These are phyloP conservation scores for Rhodamnia argentea DNA, from an alignment of 345 rosid genomes.

Conservation along the genomic window DNA sequence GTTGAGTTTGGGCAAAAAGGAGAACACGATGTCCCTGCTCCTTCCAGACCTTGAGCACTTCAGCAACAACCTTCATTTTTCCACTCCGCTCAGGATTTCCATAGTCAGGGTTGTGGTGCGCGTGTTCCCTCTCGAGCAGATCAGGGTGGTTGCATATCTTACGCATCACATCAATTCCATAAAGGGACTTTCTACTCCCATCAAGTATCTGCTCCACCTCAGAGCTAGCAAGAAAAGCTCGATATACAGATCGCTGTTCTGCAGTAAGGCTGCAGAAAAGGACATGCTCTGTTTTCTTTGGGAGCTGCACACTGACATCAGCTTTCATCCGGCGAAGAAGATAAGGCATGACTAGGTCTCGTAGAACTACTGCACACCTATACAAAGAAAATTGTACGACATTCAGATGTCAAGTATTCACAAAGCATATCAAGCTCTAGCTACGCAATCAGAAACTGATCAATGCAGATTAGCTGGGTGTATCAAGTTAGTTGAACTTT, in stretches of 20 bases:
- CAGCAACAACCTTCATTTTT: slow-evolving; percentile 82
- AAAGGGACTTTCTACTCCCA: slow-evolving; percentile 75
- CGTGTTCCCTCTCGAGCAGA: slow-evolving; percentile 91
- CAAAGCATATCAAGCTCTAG: not conserved
- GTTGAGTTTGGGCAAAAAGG: slow-evolving; percentile 88
- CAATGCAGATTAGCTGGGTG: not conserved
- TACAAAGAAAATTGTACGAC: slow-evolving; percentile 7
- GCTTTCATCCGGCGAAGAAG: slow-evolving; percentile 94
- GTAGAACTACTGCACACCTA: slow-evolving; percentile 96
- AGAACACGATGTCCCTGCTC: slow-evolving; percentile 92
- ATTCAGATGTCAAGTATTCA: not conserved
- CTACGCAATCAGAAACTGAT: not conserved
- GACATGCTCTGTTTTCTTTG: slow-evolving; percentile 91
- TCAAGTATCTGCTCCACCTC: slow-evolving; percentile 86
- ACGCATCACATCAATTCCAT: slow-evolving; percentile 98
- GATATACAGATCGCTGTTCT: slow-evolving; percentile 78
- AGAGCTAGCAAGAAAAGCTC: slow-evolving; percentile 95
- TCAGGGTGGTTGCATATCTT: slow-evolving; percentile 99
- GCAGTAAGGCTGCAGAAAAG: slow-evolving; percentile 92
- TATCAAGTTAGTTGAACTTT: not conserved
- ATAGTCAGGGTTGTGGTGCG: slow-evolving; percentile 64
- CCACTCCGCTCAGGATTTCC: slow-evolving; percentile 94
- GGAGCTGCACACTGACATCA: slow-evolving; percentile 80
- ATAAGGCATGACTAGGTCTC: slow-evolving; percentile 97
- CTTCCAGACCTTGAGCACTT: slow-evolving; percentile 84